These are phyloP conservation scores for Tephrocybe sp. DNA, from an alignment of 768 basidiomycete species.

Conservation along the genomic window DNA sequence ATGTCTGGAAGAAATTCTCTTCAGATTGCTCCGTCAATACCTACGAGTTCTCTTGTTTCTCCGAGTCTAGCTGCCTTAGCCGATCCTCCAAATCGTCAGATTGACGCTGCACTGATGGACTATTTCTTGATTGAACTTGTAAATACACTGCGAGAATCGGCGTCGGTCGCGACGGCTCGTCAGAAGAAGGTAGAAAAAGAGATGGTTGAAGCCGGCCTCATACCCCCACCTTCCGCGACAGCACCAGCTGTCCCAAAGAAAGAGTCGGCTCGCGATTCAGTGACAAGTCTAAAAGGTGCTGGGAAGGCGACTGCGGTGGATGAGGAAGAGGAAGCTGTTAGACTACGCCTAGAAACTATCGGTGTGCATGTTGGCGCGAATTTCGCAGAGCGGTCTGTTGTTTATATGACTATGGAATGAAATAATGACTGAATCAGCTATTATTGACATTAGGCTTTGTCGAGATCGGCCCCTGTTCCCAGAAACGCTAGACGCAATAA, in stretches of 20 bases:
- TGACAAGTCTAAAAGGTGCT: constrained; percentile 38
- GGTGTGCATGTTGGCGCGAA: constrained; percentile 86
- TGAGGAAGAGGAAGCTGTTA: constrained; percentile 73
- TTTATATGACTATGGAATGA: not conserved
- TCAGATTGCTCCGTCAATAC: constrained; percentile 23
- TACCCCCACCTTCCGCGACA: constrained; percentile 46
- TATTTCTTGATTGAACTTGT: constrained; percentile 86
- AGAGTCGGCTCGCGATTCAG: constrained; percentile 40
- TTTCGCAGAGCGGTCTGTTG: constrained; percentile 75
- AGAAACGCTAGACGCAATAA: constrained; percentile 87
- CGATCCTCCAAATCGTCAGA: constrained; percentile 57
- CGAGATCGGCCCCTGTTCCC: constrained; percentile 71
- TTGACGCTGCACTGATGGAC: constrained; percentile 74
- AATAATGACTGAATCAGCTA: not conserved
- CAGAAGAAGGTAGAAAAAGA: constrained; percentile 70
- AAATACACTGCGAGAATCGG: constrained; percentile 68
- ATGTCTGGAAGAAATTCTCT: constrained; percentile 33
- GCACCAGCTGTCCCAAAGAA: constrained; percentile 40
- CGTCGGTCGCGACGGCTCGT: constrained; percentile 67
- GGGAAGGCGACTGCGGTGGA: constrained; percentile 37
- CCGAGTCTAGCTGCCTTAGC: constrained; percentile 50
- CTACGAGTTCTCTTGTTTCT: constrained; percentile 22
- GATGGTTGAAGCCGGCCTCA: constrained; percentile 75
- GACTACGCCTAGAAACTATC: constrained; percentile 73
- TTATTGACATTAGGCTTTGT: constrained; percentile 54